phyloP scores from a whole-genome alignment of 257 asterid genomes.

The Henckelia pumila region DNA sequence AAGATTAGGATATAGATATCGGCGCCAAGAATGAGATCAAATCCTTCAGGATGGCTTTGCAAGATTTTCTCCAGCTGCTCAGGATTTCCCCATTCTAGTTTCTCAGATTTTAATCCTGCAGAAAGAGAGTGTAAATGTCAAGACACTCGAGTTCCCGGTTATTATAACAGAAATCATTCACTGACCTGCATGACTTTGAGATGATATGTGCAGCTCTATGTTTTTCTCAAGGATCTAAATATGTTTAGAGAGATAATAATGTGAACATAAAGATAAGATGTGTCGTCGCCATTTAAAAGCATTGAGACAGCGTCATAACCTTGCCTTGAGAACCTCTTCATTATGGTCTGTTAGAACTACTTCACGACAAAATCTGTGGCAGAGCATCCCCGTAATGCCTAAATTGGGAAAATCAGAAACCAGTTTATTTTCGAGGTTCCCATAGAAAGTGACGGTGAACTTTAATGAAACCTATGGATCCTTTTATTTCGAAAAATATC shows the following conservation, averaged over 20 bases:
- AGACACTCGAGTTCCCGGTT: slow-evolving; percentile 10
- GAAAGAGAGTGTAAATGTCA: slow-evolving; percentile 23
- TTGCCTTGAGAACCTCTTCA: slow-evolving; percentile 94
- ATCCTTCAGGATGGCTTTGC: slow-evolving; percentile 61
- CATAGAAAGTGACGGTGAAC: not conserved
- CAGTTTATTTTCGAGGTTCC: slow-evolving; percentile 14
- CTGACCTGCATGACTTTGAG: slow-evolving; percentile 49
- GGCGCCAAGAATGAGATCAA: slow-evolving; percentile 91
- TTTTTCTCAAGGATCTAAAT: slow-evolving; percentile 72
- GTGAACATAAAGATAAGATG: slow-evolving; percentile 27
- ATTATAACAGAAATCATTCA: slow-evolving; percentile 22
- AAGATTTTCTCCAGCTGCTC: slow-evolving; percentile 65
- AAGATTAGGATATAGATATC: slow-evolving; percentile 84
- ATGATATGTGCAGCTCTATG: slow-evolving; percentile 54
- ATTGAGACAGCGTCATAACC: slow-evolving; percentile 32
- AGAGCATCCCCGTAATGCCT: slow-evolving; percentile 88
- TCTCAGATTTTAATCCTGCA: slow-evolving; percentile 60
- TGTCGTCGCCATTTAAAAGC: slow-evolving; percentile 23
- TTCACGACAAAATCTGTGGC: slow-evolving; percentile 75
- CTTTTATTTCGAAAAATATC: not conserved
- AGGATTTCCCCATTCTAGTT: slow-evolving; percentile 85
- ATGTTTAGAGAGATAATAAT: slow-evolving; percentile 13
- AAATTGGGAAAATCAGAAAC: slow-evolving; percentile 29
- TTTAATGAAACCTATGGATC: not conserved
- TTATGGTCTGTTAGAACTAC: slow-evolving; percentile 88